Conservation (phyloP, 306 rosid species). For the Trifolium pratense region DNA sequence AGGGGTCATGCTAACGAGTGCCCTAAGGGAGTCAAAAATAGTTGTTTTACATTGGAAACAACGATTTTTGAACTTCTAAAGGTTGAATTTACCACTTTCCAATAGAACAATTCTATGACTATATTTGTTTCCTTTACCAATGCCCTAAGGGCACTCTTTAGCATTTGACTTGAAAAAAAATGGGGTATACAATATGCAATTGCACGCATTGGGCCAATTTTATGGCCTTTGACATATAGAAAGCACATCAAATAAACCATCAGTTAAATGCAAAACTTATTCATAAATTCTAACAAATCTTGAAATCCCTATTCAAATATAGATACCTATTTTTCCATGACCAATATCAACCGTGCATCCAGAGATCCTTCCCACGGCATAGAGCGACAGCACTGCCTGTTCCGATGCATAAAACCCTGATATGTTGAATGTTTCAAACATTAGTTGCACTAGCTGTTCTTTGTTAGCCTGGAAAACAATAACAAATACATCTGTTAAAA, state of each 20-base stretch:
- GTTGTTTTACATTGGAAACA: too few relatives aligned
- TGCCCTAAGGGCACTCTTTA: too few relatives aligned
- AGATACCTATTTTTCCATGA: conserved; percentile 93
- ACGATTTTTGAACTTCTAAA: too few relatives aligned
- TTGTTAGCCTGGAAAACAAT: conserved; percentile 72
- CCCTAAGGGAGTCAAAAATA: too few relatives aligned
- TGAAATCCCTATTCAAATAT: conserved; percentile 26
- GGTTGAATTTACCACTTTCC: too few relatives aligned
- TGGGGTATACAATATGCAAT: conserved; percentile 4
- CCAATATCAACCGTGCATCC: conserved; percentile 99
- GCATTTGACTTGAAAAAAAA: too few relatives aligned
- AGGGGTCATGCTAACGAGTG: too few relatives aligned
- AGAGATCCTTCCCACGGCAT: conserved; percentile 94
- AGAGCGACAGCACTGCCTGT: conserved; percentile 92
- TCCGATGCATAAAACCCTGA: conserved; percentile 99
- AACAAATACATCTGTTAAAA: conserved; percentile 25
- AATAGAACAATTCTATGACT: too few relatives aligned
- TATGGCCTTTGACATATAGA: background rate
- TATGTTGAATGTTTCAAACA: conserved; percentile 99
- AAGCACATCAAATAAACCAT: conserved; percentile 15
- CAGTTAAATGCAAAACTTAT: conserved; percentile 6
- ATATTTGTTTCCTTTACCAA: too few relatives aligned
- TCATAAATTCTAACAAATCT: conserved; percentile 29
- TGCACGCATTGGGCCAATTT: conserved; percentile 8
- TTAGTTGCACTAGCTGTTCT: conserved; percentile 94